phyloP scores from a whole-genome alignment of 441 rosid species.

The Syzygium malaccense region DNA sequence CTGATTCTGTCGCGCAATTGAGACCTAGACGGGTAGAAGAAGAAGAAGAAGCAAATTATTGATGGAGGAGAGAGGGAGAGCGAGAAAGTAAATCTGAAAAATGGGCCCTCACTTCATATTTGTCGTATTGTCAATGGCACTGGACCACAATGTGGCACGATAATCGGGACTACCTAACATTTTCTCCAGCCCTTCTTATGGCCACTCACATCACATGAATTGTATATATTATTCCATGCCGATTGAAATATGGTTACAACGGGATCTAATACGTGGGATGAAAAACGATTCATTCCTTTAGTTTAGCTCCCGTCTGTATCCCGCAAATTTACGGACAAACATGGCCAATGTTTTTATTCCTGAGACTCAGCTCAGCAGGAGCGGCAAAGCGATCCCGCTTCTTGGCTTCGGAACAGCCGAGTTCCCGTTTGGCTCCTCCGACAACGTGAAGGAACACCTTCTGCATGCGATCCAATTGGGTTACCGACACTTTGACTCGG shows the following conservation, averaged over 20 bases:
- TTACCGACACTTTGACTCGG: constrained; percentile 46
- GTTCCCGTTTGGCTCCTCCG: constrained; percentile 18
- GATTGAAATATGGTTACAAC: neutral
- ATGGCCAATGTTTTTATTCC: neutral
- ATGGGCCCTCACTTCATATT: too few relatives aligned
- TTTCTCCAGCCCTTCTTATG: too few relatives aligned
- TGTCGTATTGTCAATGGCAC: too few relatives aligned
- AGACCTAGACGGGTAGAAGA: too few relatives aligned
- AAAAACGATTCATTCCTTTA: neutral
- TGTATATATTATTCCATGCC: neutral
- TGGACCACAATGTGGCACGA: too few relatives aligned
- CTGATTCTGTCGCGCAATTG: too few relatives aligned
- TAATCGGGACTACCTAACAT: too few relatives aligned
- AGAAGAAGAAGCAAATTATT: too few relatives aligned
- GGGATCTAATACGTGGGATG: neutral
- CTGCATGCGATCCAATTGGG: constrained; percentile 27
- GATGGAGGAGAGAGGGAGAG: too few relatives aligned
- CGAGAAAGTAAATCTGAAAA: too few relatives aligned
- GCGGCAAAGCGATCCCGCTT: constrained; percentile 20
- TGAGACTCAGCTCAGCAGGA: neutral
- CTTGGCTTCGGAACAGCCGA: constrained; percentile 36
- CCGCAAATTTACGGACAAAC: neutral
- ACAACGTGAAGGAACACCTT: constrained; percentile 11
- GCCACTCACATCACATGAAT: too few relatives aligned
- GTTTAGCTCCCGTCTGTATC: neutral